A percentile compares a stretch with the other conserved stretches of the same genome.
phyloP scores from a whole-genome alignment of 805 yeast genomes.

The Candida berthetii region DNA sequence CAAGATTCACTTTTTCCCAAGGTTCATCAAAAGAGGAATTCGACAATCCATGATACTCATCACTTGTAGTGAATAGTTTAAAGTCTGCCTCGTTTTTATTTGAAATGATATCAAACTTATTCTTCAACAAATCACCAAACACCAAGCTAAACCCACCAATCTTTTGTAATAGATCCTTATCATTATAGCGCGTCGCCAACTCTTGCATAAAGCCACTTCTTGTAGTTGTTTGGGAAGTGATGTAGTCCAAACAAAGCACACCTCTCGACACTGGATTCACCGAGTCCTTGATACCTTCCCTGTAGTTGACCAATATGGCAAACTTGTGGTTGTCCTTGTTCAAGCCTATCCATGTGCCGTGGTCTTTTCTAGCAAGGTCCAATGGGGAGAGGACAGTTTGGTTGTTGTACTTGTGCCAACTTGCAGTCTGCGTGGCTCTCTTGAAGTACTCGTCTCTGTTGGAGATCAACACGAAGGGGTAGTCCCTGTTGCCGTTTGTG shows the following conservation, averaged over 20 bases:
- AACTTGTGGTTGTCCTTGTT: constrained; percentile 44
- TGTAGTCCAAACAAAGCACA: constrained; percentile 31
- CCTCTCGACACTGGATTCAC: constrained; percentile 37
- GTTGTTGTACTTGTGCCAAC: constrained; percentile 25
- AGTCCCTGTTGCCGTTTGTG: constrained; percentile 64
- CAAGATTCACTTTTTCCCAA: constrained; percentile 70
- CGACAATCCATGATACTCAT: constrained; percentile 51
- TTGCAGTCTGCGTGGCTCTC: constrained; percentile 64
- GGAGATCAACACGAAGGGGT: constrained; percentile 69
- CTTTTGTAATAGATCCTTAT: constrained; percentile 12
- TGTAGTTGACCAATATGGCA: constrained; percentile 71
- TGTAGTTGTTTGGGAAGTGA: constrained; percentile 19
- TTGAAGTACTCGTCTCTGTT: constrained; percentile 84
- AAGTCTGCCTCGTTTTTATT: constrained; percentile 21
- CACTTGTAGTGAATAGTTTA: constrained; percentile 17
- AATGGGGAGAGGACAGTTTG: constrained; percentile 52
- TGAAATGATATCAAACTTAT: constrained; percentile 22
- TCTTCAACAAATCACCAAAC: constrained; percentile 26
- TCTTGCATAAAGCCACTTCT: constrained; percentile 16
- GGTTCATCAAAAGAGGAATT: constrained; percentile 61
- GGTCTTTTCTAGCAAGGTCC: constrained; percentile 66
- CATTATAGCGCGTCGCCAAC: constrained; percentile 10
- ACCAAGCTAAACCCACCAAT: constrained; percentile 28
- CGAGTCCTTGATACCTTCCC: constrained; percentile 36
- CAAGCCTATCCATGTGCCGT: constrained; percentile 92